Percentiles rank a stretch among this genome's conserved stretches.
phyloP scores from a whole-genome alignment of 2,329 filamentous ascomycete species.

The Colletotrichum cereale region DNA sequence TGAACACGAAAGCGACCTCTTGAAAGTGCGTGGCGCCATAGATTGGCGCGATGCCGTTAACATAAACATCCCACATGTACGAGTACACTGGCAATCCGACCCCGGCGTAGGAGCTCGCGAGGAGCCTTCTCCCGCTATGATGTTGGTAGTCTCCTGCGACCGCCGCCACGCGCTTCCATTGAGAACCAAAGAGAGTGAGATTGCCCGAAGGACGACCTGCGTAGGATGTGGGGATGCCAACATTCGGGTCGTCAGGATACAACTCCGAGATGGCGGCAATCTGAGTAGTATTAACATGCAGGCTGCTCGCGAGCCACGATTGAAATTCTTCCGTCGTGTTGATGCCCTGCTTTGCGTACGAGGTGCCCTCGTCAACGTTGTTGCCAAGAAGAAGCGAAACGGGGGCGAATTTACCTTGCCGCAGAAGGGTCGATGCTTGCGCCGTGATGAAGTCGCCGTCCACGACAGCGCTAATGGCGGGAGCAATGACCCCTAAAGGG shows the following conservation, averaged over 20 bases:
- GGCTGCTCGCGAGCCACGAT: constrained; percentile 50
- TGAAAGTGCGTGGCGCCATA: constrained; percentile 47
- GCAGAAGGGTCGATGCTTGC: constrained; percentile 63
- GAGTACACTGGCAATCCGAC: constrained; percentile 65
- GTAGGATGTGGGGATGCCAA: constrained; percentile 61
- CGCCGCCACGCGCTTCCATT: constrained; percentile 74
- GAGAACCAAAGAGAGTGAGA: constrained; percentile 73
- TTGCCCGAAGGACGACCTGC: constrained; percentile 58
- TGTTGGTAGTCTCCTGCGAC: constrained; percentile 71
- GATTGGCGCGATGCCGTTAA: constrained; percentile 36
- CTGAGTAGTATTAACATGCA: constrained; percentile 49
- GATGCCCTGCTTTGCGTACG: constrained; percentile 68
- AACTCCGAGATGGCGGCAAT: constrained; percentile 59
- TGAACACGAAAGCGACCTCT: constrained; percentile 57
- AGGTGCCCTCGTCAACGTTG: constrained; percentile 75
- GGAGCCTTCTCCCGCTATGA: constrained; percentile 66
- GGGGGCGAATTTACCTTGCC: constrained; percentile 69
- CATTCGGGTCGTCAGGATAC: constrained; percentile 61
- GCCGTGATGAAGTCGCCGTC: constrained; percentile 57
- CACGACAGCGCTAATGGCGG: constrained; percentile 44
- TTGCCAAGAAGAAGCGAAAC: constrained; percentile 74
- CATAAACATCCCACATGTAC: constrained; percentile 59
- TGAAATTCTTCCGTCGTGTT: constrained; percentile 67
- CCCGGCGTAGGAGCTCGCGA: constrained; percentile 64
- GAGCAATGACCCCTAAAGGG: constrained; percentile 45